Evolutionary conservation across 2,329 filamentous ascomycete species (phyloP).

Genomic region (Penicillium expansum): DNA sequence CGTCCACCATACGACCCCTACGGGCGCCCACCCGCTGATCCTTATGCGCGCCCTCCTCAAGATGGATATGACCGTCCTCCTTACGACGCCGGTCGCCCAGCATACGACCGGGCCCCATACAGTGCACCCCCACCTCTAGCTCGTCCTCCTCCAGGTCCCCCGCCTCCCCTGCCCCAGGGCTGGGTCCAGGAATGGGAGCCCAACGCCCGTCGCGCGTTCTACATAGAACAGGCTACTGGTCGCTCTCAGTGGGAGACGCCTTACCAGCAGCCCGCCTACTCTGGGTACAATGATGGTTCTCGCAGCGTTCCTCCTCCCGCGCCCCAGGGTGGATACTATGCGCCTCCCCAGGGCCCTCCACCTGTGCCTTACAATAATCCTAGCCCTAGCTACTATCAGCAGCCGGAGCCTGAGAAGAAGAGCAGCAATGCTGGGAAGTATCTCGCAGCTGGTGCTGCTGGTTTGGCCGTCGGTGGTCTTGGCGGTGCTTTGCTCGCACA

Average conservation of each 20-base stretch:
- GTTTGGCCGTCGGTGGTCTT: constrained; percentile 55
- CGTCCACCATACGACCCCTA: constrained; percentile 14
- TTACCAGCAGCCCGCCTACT: constrained; percentile 20
- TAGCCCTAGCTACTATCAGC: constrained; percentile 13
- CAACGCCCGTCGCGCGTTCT: constrained; percentile 62
- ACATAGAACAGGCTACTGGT: constrained; percentile 60
- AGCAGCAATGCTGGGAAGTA: constrained; percentile 52
- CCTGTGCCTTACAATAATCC: constrained; percentile 23
- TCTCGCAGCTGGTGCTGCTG: constrained; percentile 57
- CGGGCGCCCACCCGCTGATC: constrained; percentile 10
- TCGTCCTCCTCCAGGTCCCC: constrained; percentile 40
- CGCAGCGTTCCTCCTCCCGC: constrained; percentile 26
- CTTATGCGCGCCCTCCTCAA: constrained; percentile 11
- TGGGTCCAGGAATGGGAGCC: constrained; percentile 65
- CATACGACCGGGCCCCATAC: constrained; percentile 27
- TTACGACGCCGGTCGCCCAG: constrained; percentile 31
- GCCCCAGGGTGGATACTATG: constrained; percentile 22
- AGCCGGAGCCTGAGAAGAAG: constrained; percentile 34
- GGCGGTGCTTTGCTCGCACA: constrained; percentile 59
- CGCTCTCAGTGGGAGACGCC: constrained; percentile 65
- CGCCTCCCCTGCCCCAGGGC: constrained; percentile 56
- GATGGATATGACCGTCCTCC: constrained; percentile 15
- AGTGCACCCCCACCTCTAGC: constrained; percentile 27
- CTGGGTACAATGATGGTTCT: constrained; percentile 23
- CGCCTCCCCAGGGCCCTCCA: constrained; percentile 19